phyloP scores from a whole-genome alignment of 768 basidiomycete species.

The Termitomyces eurrhizus region DNA sequence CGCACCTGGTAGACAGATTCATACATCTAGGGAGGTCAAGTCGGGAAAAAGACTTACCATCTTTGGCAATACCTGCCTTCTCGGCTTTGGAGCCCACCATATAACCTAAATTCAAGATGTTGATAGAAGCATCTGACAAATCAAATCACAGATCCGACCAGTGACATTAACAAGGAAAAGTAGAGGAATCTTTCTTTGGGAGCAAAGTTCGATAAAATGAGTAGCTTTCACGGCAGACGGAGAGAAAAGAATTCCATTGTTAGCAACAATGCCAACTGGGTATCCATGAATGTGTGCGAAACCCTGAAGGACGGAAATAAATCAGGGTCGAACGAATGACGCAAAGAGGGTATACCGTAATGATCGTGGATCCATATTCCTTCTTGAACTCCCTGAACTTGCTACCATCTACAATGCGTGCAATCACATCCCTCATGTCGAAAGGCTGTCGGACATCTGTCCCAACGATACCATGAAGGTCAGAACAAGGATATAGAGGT shows the following conservation, averaged over 20 bases:
- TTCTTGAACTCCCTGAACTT: slow-evolving; percentile 94
- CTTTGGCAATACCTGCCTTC: slow-evolving; percentile 91
- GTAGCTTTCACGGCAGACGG: slow-evolving; percentile 92
- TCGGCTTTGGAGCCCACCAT: slow-evolving; percentile 98
- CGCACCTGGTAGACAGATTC: slow-evolving; percentile 42
- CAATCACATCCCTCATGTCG: slow-evolving; percentile 93
- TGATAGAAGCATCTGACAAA: background rate
- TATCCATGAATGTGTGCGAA: slow-evolving; percentile 88
- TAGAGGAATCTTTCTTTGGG: slow-evolving; percentile 84
- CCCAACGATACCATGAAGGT: slow-evolving; percentile 89
- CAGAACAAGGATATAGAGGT: slow-evolving; percentile 75
- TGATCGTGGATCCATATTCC: slow-evolving; percentile 87
- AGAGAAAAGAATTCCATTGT: slow-evolving; percentile 94
- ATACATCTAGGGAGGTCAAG: background rate
- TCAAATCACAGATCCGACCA: slow-evolving; percentile 32
- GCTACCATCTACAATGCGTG: slow-evolving; percentile 88
- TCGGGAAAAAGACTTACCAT: slow-evolving; percentile 40
- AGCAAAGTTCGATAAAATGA: slow-evolving; percentile 93
- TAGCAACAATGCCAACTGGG: slow-evolving; percentile 88
- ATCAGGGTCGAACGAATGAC: background rate
- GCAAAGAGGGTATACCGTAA: slow-evolving; percentile 55
- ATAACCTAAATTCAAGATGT: slow-evolving; percentile 46
- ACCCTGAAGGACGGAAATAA: slow-evolving; percentile 42
- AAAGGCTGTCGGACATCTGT: slow-evolving; percentile 86
- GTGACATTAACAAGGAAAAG: slow-evolving; percentile 97